A percentile compares a stretch with the other conserved stretches of the same genome.
Conservation (phyloP, 2,329 filamentous ascomycete genomes). For the Xylaria sp. region DNA sequence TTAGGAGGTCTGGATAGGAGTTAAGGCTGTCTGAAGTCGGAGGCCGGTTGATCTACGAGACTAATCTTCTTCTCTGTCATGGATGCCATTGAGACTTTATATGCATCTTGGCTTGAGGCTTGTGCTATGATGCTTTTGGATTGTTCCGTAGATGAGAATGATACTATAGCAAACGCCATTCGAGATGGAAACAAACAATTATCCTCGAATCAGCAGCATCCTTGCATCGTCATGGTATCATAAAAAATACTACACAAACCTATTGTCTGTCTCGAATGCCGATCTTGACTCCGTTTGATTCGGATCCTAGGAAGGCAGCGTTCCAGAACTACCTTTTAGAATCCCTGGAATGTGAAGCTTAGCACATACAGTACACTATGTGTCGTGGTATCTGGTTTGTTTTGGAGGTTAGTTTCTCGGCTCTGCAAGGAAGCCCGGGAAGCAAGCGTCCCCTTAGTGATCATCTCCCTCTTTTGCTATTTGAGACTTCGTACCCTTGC, state of each 20-base stretch:
- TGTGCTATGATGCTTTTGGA: constrained; percentile 2
- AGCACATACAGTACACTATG: background rate
- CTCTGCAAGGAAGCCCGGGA: background rate
- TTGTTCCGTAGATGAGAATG: constrained; percentile 8
- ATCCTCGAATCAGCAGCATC: constrained; percentile 36
- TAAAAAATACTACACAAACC: background rate
- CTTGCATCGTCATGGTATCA: background rate
- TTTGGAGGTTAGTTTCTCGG: background rate
- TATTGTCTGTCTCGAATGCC: background rate
- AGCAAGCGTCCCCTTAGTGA: constrained; percentile 12
- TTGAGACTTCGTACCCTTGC: constrained; percentile 1
- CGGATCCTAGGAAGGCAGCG: background rate
- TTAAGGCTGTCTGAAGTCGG: background rate
- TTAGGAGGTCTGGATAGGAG: constrained; percentile 10
- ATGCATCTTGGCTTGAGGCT: constrained; percentile 15
- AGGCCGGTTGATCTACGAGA: constrained; percentile 7
- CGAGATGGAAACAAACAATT: constrained; percentile 26
- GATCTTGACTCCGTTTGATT: constrained; percentile 14
- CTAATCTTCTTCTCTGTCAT: constrained; percentile 9
- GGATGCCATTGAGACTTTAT: constrained; percentile 21
- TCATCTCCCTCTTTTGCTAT: constrained; percentile 7
- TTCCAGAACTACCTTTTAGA: background rate
- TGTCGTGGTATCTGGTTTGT: background rate
- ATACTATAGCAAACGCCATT: constrained; percentile 4
- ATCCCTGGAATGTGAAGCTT: constrained; percentile 7